Evolutionary conservation across 2,329 filamentous ascomycete genomes (phyloP).

Genomic region (Gnomoniopsis sp.): DNA sequence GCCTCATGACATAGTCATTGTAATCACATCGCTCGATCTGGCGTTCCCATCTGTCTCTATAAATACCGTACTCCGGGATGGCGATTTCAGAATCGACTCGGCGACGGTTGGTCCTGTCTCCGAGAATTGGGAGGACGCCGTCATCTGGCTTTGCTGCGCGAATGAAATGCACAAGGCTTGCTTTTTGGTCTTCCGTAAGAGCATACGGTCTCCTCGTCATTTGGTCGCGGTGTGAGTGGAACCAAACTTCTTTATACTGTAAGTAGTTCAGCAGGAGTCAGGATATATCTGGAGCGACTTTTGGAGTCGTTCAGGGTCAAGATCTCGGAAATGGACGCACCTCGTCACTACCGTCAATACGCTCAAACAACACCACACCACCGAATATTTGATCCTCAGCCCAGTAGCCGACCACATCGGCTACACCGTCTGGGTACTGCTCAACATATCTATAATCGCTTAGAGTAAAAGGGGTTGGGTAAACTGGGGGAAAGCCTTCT

Average conservation of each 20-base stretch:
- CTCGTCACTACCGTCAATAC: slow-evolving; percentile 1
- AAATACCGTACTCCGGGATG: not conserved
- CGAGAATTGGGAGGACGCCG: not conserved
- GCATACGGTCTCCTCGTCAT: not conserved
- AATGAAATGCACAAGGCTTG: not conserved
- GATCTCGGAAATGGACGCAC: not conserved
- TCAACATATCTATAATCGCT: slow-evolving; percentile 23
- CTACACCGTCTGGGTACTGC: slow-evolving; percentile 27
- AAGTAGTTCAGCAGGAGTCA: no score
- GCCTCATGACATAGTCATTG: no score
- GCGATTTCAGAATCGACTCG: slow-evolving; percentile 4
- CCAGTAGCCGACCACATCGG: slow-evolving; percentile 28
- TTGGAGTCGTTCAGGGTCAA: not conserved
- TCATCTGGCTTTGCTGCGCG: not conserved
- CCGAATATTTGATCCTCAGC: slow-evolving; percentile 27
- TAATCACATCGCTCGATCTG: not conserved
- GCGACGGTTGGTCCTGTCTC: not conserved
- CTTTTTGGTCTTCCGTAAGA: not conserved
- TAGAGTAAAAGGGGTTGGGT: slow-evolving; percentile 27
- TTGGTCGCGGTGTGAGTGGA: not conserved
- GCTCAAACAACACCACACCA: slow-evolving; percentile 24
- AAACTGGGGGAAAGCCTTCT: no score
- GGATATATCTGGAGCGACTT: no score
- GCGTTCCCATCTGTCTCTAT: slow-evolving; percentile 2
- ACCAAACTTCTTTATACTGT: not conserved